phyloP scores from a whole-genome alignment of 441 rosid species.

The Syzygium malaccense region DNA sequence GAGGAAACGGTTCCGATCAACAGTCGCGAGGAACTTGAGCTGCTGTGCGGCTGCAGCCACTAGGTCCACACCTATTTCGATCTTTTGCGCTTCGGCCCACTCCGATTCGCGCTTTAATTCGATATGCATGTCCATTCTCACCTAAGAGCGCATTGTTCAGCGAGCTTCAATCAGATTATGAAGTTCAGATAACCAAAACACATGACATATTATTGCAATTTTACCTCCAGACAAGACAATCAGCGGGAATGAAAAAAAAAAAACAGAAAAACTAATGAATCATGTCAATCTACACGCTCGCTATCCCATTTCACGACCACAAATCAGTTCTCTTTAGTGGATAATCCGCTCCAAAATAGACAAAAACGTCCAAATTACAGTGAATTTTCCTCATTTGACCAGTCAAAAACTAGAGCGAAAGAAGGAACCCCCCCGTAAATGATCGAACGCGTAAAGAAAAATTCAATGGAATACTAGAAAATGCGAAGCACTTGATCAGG shows the following conservation, averaged over 20 bases:
- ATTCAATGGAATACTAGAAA: background rate
- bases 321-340: background rate
- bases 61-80: background rate
- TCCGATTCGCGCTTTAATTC: background rate
- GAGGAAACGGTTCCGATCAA: conserved; percentile 1
- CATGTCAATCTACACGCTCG: background rate
- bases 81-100: conserved; percentile 9
- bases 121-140: background rate
- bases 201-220: background rate
- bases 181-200: background rate
- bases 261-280: background rate
- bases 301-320: background rate
- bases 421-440: background rate
- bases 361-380: background rate
- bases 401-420: background rate
- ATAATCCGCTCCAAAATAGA: background rate
- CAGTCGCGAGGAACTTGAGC: background rate
- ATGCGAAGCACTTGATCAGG: background rate
- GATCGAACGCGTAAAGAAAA: background rate
- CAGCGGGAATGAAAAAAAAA: background rate
- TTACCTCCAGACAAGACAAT: background rate
- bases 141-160: background rate
- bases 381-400: background rate
- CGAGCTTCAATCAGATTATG: background rate
- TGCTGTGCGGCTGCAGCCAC: background rate